Conservation (phyloP, 208 protist genomes). For the Trypanosoma rangeli region DNA sequence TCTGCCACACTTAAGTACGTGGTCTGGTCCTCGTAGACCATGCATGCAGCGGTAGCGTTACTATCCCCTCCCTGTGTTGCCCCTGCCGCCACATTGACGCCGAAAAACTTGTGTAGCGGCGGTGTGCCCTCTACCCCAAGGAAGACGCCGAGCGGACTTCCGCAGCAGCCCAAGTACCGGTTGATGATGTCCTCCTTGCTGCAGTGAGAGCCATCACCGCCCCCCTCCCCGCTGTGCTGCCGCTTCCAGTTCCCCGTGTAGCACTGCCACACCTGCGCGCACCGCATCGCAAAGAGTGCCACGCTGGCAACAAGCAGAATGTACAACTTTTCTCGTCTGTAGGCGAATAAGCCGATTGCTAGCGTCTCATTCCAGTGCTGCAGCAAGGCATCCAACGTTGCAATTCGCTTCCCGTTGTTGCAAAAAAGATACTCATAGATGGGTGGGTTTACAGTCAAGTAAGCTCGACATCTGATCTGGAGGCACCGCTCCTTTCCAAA, state of each 20-base stretch:
- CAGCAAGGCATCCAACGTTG: slow-evolving; percentile 29
- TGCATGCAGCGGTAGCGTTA: not conserved
- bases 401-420: slow-evolving; percentile 24
- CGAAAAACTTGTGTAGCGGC: slow-evolving; percentile 23
- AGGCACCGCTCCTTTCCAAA: slow-evolving; percentile 40
- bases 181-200: slow-evolving; percentile 61
- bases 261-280: slow-evolving; percentile 55
- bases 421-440: slow-evolving; percentile 64
- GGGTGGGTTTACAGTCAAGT: slow-evolving; percentile 47
- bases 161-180: slow-evolving; percentile 52
- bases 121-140: slow-evolving; percentile 16
- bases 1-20: slow-evolving; percentile 32
- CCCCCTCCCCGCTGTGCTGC: slow-evolving; percentile 16
- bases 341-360: slow-evolving; percentile 32
- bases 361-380: slow-evolving; percentile 36
- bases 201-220: slow-evolving; percentile 26
- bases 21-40: slow-evolving; percentile 9
- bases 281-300: slow-evolving; percentile 61
- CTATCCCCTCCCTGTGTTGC: not conserved
- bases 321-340: slow-evolving; percentile 45
- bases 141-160: slow-evolving; percentile 64
- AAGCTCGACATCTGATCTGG: slow-evolving; percentile 18
- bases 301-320: slow-evolving; percentile 60
- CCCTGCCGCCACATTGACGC: slow-evolving; percentile 8
- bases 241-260: slow-evolving; percentile 44